Evolutionary conservation across 163 green algal species (phyloP), one percentile per base, ranked within the genome.

Genomic region (Scenedesmus sp.): DNA sequence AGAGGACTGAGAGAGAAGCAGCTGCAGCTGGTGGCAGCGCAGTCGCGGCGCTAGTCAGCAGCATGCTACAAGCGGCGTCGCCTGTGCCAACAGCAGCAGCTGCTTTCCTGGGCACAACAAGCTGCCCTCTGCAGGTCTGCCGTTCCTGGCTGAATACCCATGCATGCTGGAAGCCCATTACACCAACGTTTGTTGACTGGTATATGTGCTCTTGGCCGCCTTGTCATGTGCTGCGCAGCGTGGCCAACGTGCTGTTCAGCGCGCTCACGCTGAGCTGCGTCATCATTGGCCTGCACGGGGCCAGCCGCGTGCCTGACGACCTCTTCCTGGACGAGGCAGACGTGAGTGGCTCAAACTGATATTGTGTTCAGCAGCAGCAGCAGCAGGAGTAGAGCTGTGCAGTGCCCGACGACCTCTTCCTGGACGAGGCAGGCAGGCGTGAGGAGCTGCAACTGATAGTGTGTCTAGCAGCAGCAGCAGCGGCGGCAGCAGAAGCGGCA

Each of bases 191-290:
- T 46, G 34, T 46, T 46, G 34, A 46, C 34, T 46, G 34, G 34
- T 90, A 15, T 10, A 10, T 84, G 76, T 84, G 20, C 34, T 82
- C 55, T 87, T 20, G 76, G 18, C 52, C 46, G 9, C 70, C 1
- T 86, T 34, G 26, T 74, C 52, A 23, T 93, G 34, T 46, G 34
- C 34, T 46, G 34, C 34, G 92, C 95, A 97, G 95, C 70, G 97
- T 99, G 8, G 97, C 96, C 0, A 94, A 95, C 5, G 94, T 97
- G 2, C 92, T 98, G 60, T 98, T 99, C 94, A 98, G 96, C 55
- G 97, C 97, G 1, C 91, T 98, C 6, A 96, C 94, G 56, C 92
- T 98, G 76, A 96, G 94, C 90, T 81, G 95, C n/a, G 93, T 95
- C 15, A 92, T 97, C 26, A 95, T 99, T 13, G 94, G 74, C 0